Evolutionary conservation across 2,329 filamentous ascomycete species (phyloP).

Genomic region (Fusarium sp.): DNA sequence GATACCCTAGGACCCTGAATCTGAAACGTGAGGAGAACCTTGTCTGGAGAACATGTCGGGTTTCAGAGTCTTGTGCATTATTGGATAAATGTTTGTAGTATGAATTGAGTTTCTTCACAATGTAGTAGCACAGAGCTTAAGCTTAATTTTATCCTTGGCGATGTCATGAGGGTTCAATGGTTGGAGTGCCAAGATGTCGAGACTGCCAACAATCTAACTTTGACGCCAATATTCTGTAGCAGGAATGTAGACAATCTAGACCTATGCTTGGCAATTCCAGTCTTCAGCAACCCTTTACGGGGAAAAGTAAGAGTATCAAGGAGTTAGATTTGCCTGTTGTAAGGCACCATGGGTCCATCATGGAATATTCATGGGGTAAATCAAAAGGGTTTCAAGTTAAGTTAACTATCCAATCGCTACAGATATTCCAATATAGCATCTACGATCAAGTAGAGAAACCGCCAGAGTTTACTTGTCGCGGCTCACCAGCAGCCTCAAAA

Average conservation of each 20-base stretch:
- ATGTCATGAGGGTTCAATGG: not conserved
- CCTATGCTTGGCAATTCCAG: not conserved
- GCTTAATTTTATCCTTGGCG: not conserved
- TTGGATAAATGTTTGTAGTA: not conserved
- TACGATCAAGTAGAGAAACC: slow-evolving; percentile 60
- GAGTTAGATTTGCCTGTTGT: rapidly evolving
- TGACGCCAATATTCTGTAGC: not conserved
- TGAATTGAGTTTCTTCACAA: not conserved
- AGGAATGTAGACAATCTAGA: not conserved
- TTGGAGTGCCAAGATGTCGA: not conserved
- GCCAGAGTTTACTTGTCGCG: slow-evolving; percentile 80
- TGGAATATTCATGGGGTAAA: too few species aligned
- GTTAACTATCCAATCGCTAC: not conserved
- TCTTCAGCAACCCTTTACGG: too few species aligned
- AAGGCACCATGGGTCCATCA: too few species aligned
- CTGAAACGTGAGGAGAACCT: slow-evolving; percentile 10
- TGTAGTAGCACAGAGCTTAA: not conserved
- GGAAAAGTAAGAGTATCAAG: too few species aligned
- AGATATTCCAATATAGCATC: not conserved
- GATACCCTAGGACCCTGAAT: slow-evolving; percentile 10
- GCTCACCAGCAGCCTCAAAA: slow-evolving; percentile 86
- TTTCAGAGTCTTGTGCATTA: not conserved
- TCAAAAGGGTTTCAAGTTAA: too few species aligned
- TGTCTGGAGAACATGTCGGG: not conserved
- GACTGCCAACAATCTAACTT: not conserved